These are phyloP conservation scores for Phtheirospermum japonicum DNA, from an alignment of 257 asterid genomes.

Conservation along the genomic window DNA sequence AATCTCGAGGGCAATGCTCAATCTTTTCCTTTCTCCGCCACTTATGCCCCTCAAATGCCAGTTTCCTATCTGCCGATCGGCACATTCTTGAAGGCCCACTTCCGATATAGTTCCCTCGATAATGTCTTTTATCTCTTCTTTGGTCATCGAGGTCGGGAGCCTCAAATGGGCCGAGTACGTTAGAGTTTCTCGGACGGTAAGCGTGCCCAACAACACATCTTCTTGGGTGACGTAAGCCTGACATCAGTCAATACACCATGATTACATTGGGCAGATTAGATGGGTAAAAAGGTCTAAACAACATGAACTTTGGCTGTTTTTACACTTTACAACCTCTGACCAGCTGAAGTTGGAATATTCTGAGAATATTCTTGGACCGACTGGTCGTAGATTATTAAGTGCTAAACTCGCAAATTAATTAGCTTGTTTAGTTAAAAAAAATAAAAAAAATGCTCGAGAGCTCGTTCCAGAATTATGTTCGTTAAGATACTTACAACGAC, in stretches of 20 bases:
- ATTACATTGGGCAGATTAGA: not conserved
- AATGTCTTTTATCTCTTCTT: slow-evolving; percentile 46
- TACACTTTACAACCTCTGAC: too few relatives aligned
- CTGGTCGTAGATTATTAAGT: not conserved
- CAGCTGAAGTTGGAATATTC: too few relatives aligned
- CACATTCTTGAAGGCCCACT: slow-evolving; percentile 88
- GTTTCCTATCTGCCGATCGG: slow-evolving; percentile 68
- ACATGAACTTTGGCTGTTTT: too few relatives aligned
- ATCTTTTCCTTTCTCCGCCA: slow-evolving; percentile 89
- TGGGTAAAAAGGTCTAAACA: too few relatives aligned
- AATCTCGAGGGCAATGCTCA: slow-evolving; percentile 90
- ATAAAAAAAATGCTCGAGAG: too few relatives aligned
- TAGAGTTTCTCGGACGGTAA: slow-evolving; percentile 78
- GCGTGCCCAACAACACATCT: slow-evolving; percentile 82
- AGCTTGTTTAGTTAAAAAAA: not conserved
- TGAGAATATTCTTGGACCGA: too few relatives aligned
- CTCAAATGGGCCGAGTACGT: slow-evolving; percentile 78
- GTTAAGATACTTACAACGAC: slow-evolving; percentile 59
- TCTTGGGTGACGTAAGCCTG: slow-evolving; percentile 99
- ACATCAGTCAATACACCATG: slow-evolving; percentile 11
- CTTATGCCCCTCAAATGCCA: slow-evolving; percentile 94
- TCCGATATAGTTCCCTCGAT: slow-evolving; percentile 77
- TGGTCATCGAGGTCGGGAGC: slow-evolving; percentile 63
- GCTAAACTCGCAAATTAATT: not conserved
- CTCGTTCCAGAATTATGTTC: too few relatives aligned